phyloP scores from a whole-genome alignment of 1,284 basidiomycete species.

The Ustilago lituana region DNA sequence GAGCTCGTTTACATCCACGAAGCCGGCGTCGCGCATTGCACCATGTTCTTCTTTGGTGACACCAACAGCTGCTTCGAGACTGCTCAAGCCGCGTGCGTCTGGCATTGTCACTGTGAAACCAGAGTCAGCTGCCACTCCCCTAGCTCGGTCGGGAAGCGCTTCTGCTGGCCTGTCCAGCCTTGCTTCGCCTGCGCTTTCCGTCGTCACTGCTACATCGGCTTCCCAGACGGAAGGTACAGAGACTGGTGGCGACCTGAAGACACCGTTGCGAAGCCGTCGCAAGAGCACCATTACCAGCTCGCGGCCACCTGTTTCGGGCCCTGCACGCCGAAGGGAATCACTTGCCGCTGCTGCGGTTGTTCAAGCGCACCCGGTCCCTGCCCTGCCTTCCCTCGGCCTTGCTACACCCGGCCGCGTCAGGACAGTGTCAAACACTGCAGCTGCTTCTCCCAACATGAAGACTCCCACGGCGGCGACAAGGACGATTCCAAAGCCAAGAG shows the following conservation, averaged over 20 bases:
- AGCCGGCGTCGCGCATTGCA: slow-evolving; percentile 9
- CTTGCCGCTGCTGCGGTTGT: slow-evolving; percentile 21
- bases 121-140: not conserved
- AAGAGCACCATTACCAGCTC: slow-evolving; percentile 40
- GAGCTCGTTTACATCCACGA: slow-evolving; percentile 2
- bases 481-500: slow-evolving; percentile 15
- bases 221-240: not conserved
- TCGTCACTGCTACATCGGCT: not conserved
- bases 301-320: slow-evolving; percentile 38
- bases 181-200: not conserved
- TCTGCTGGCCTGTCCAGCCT: slow-evolving; percentile 8
- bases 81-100: slow-evolving; percentile 26
- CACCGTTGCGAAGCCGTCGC: slow-evolving; percentile 35
- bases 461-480: slow-evolving; percentile 22
- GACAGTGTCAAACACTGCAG: not conserved
- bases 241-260: slow-evolving; percentile 15
- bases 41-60: slow-evolving; percentile 23
- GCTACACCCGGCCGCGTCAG: slow-evolving; percentile 19
- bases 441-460: slow-evolving; percentile 20
- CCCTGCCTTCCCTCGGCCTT: slow-evolving; percentile 24
- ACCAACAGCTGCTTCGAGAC: slow-evolving; percentile 15
- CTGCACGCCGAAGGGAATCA: slow-evolving; percentile 27
- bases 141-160: slow-evolving; percentile 24
- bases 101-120: not conserved
- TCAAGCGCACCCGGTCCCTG: slow-evolving; percentile 24